phyloP scores from a whole-genome alignment of 2,329 filamentous ascomycete genomes.

The Fusarium piperis region DNA sequence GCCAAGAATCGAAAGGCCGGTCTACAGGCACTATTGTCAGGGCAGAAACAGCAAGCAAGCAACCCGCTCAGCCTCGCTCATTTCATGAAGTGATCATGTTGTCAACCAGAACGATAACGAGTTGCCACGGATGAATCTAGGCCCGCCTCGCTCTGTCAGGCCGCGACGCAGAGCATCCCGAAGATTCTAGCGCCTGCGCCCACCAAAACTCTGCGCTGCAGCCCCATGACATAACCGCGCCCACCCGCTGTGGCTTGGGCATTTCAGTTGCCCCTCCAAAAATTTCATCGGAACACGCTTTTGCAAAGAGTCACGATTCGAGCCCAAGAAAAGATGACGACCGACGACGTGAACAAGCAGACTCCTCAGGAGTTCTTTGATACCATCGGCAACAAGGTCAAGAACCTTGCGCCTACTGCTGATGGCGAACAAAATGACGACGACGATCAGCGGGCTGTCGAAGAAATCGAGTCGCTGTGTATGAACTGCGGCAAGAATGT shows the following conservation, averaged over 20 bases:
- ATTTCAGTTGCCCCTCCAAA: conserved; percentile 47
- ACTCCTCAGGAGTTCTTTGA: conserved; percentile 66
- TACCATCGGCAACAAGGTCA: conserved; percentile 69
- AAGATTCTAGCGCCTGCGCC: conserved; percentile 39
- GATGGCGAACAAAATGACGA: conserved; percentile 47
- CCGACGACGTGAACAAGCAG: conserved; percentile 51
- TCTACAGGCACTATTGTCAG: conserved; percentile 70
- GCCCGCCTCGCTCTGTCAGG: conserved; percentile 21
- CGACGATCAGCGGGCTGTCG: conserved; percentile 65
- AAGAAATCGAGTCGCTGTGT: conserved; percentile 81
- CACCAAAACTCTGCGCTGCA: conserved; percentile 33
- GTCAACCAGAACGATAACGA: neutral
- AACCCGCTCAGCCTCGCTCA: conserved; percentile 63
- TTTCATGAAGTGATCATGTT: conserved; percentile 55
- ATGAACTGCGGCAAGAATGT: conserved; percentile 88
- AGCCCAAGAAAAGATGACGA: conserved; percentile 51
- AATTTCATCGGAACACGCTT: conserved; percentile 39
- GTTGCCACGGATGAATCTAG: conserved; percentile 20
- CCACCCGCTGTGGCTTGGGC: neutral
- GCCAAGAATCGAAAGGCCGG: conserved; percentile 73
- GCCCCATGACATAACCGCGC: conserved; percentile 44
- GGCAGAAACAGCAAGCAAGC: conserved; percentile 58
- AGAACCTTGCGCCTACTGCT: conserved; percentile 56
- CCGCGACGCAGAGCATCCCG: conserved; percentile 17
- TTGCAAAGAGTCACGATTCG: conserved; percentile 17